phyloP scores from a whole-genome alignment of 768 basidiomycete genomes.

The Scleroderma bovista region DNA sequence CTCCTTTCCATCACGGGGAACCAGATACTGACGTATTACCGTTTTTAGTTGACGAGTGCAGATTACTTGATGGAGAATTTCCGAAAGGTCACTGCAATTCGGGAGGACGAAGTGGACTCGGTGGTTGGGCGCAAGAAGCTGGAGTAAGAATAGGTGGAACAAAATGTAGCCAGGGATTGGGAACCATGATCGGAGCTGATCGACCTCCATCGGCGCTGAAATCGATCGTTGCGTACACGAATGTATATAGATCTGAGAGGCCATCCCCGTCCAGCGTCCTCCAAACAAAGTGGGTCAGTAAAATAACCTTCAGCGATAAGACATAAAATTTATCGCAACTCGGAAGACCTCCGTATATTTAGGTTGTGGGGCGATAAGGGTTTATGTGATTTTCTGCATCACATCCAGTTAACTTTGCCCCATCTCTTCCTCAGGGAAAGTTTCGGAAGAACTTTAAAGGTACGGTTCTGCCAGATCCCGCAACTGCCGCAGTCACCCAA shows the following conservation, averaged over 20 bases:
- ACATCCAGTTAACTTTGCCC: no score
- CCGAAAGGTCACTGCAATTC: constrained; percentile 54
- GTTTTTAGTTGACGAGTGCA: constrained; percentile 53
- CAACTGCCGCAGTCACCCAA: no score
- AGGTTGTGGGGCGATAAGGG: no score
- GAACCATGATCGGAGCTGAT: neutral
- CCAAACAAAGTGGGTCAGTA: no score
- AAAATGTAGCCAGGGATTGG: no score
- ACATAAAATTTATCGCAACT: neutral
- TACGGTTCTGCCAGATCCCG: no score
- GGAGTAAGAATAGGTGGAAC: neutral
- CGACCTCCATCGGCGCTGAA: neutral
- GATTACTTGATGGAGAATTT: constrained; percentile 70
- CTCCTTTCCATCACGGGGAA: neutral
- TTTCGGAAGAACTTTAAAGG: no score
- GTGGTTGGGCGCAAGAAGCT: neutral
- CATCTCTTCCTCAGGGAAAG: no score
- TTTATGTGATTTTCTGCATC: no score
- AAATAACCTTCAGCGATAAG: no score
- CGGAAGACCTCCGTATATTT: neutral
- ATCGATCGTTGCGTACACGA: no score
- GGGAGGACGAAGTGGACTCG: constrained; percentile 45
- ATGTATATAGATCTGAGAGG: neutral
- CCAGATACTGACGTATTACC: constrained; percentile 8
- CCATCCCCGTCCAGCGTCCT: no score